These are phyloP conservation scores for Xerocomellus dryophilus DNA, from an alignment of 768 basidiomycete genomes.

Conservation along the genomic window DNA sequence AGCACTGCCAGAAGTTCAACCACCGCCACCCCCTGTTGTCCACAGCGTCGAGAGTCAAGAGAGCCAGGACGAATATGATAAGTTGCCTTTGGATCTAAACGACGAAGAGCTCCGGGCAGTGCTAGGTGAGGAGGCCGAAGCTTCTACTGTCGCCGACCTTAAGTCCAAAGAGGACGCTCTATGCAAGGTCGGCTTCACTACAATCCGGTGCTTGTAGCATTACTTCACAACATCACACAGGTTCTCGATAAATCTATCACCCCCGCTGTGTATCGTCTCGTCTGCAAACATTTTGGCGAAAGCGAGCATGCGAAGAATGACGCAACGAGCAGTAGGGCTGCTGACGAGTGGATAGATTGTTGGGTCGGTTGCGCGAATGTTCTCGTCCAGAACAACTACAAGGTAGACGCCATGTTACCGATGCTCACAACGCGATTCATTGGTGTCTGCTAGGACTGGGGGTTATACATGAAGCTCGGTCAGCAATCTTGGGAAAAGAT, in stretches of 20 bases:
- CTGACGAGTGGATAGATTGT: slow-evolving; percentile 61
- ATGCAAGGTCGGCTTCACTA: slow-evolving; percentile 42
- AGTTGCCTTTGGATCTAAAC: slow-evolving; percentile 51
- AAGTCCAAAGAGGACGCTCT: slow-evolving; percentile 47
- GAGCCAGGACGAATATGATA: slow-evolving; percentile 75
- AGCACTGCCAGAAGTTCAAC: slow-evolving; percentile 41
- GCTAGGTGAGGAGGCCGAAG: slow-evolving; percentile 39
- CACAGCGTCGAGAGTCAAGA: slow-evolving; percentile 50
- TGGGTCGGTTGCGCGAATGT: slow-evolving; percentile 73
- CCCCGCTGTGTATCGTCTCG: slow-evolving; percentile 53
- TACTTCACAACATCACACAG: slow-evolving; percentile 29
- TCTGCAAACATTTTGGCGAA: slow-evolving; percentile 47
- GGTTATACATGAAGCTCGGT: slow-evolving; percentile 49
- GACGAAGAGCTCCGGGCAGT: slow-evolving; percentile 60
- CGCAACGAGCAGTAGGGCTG: slow-evolving; percentile 32
- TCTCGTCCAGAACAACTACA: slow-evolving; percentile 48
- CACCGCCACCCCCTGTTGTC: slow-evolving; percentile 32
- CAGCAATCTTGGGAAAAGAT: slow-evolving; percentile 56
- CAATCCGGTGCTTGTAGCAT: neutral
- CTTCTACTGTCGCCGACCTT: slow-evolving; percentile 25
- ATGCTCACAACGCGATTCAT: neutral
- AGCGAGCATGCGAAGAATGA: slow-evolving; percentile 18
- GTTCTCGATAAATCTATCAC: slow-evolving; percentile 47
- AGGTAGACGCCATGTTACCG: slow-evolving; percentile 29
- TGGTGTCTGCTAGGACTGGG: slow-evolving; percentile 51